phyloP scores from a whole-genome alignment of 148 eudicot species.

The Amaranthus cruentus region DNA sequence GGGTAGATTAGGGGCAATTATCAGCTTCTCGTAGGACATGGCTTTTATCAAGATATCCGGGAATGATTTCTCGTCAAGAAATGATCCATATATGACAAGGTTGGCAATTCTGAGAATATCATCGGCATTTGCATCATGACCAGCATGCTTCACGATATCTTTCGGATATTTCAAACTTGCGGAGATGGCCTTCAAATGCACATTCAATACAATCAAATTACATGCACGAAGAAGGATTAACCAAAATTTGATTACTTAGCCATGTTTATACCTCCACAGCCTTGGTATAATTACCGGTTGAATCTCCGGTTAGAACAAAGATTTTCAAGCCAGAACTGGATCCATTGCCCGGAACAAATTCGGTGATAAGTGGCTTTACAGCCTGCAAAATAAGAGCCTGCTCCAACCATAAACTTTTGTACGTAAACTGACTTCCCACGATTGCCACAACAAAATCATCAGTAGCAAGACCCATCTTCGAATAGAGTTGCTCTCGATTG shows the following conservation, averaged over 20 bases:
- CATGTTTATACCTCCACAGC: constrained; percentile 63
- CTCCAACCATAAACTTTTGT: constrained; percentile 89
- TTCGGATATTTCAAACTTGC: constrained; percentile 55
- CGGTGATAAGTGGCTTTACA: constrained; percentile 54
- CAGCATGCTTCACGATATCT: constrained; percentile 59
- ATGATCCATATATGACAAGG: constrained; percentile 84
- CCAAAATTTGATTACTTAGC: neutral
- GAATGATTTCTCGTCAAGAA: constrained; percentile 74
- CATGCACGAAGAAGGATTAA: neutral
- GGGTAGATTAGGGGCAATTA: constrained; percentile 69
- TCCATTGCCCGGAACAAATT: constrained; percentile 33
- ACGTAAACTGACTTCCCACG: constrained; percentile 70
- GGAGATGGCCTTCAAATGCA: constrained; percentile 55
- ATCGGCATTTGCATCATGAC: constrained; percentile 42
- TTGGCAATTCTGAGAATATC: constrained; percentile 44
- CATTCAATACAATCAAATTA: constrained; percentile 15
- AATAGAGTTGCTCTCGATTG: constrained; percentile 28
- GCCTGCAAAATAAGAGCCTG: constrained; percentile 88
- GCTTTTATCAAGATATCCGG: constrained; percentile 74
- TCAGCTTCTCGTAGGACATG: constrained; percentile 79
- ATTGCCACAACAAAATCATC: constrained; percentile 61
- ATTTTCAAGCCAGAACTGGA: constrained; percentile 53
- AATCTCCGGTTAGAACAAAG: constrained; percentile 56
- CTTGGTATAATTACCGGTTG: constrained; percentile 58
- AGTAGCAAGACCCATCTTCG: constrained; percentile 33